These are phyloP conservation scores for Lichtheimia ramosa DNA, from an alignment of 371 early-diverging fungal genomes.

Conservation along the genomic window DNA sequence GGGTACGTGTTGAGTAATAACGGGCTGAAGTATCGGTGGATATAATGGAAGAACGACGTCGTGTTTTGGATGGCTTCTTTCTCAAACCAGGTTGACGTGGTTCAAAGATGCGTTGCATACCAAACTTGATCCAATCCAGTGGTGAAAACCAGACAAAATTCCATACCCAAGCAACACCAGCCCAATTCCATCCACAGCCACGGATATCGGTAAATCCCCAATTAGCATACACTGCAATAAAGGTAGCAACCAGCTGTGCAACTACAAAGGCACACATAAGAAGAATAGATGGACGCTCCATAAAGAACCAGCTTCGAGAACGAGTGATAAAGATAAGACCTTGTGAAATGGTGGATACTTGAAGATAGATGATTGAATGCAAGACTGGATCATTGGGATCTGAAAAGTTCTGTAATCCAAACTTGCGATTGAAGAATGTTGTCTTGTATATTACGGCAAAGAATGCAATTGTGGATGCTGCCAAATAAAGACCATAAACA, in stretches of 20 bases:
- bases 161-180: slow-evolving; percentile 74
- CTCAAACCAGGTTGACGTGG: slow-evolving; percentile 17
- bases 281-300: slow-evolving; percentile 52
- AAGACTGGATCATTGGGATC: slow-evolving; percentile 39
- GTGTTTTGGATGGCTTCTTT: not conserved
- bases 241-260: slow-evolving; percentile 56
- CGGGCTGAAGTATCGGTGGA: slow-evolving; percentile 32
- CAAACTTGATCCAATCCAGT: slow-evolving; percentile 75
- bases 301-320: slow-evolving; percentile 53
- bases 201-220: slow-evolving; percentile 56
- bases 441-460: slow-evolving; percentile 44
- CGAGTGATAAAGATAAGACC: slow-evolving; percentile 57
- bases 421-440: slow-evolving; percentile 45
- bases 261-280: slow-evolving; percentile 50
- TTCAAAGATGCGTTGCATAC: slow-evolving; percentile 58
- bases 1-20: slow-evolving; percentile 41
- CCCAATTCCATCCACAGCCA: slow-evolving; percentile 58
- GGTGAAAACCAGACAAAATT: slow-evolving; percentile 78
- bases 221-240: slow-evolving; percentile 57
- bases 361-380: slow-evolving; percentile 56
- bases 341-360: slow-evolving; percentile 57
- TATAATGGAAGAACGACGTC: slow-evolving; percentile 25
- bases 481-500: slow-evolving; percentile 57
- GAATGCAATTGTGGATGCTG: slow-evolving; percentile 57
- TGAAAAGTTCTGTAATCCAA: slow-evolving; percentile 36